Base-by-base conservation (phyloP, 2,329 filamentous ascomycete species). In the Fusarium sulawesiense region DNA sequence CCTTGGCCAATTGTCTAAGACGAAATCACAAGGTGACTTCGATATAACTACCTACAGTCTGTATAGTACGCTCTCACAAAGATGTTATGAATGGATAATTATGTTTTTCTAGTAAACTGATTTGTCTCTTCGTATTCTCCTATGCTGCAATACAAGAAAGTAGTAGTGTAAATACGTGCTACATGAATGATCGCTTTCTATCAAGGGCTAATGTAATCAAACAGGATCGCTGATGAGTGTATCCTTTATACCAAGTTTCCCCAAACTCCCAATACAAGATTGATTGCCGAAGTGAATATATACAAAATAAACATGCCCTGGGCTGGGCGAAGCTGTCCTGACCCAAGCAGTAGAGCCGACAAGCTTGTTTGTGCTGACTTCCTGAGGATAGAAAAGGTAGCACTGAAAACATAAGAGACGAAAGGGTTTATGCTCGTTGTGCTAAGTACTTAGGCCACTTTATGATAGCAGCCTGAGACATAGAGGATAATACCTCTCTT, bases 351-450 rank as follows among this genome's bases (percentile, higher is more conserved):
- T 18, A 34, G 32, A 34, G 32, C 13, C 13, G 30, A 14, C 32
- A 18, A 18, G 16, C 32, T 34, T 34, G 32, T 34, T 18, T 34
- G 16, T 34, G 16, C 32, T 18, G 16, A 34, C 32, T 34, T 34
- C 16, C 32, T 18, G 1, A 34, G 16, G 16, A 1, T 18, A 34
- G 16, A 34, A 34, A 1, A 18, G 1, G 5, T 5, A 2, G 0
- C 8, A 2, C 16, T 5, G 10, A 34, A 18, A 34, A 8, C 32
- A 34, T 18, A 34, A 37, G 16, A 37, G 0, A 37, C 16, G 9
- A 37, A 18, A 37, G 8, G 1, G 3, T 37, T 11, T 37, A 37
- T 37, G 4, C 32, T 18, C 9, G 5, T 3, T 18, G 3, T 6
- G 16, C 6, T 6, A 18, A 37, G 1, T 11, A 18, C 9, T 37